phyloP scores from a whole-genome alignment of 805 yeast species.

The Hagleromyces aurorensis region DNA sequence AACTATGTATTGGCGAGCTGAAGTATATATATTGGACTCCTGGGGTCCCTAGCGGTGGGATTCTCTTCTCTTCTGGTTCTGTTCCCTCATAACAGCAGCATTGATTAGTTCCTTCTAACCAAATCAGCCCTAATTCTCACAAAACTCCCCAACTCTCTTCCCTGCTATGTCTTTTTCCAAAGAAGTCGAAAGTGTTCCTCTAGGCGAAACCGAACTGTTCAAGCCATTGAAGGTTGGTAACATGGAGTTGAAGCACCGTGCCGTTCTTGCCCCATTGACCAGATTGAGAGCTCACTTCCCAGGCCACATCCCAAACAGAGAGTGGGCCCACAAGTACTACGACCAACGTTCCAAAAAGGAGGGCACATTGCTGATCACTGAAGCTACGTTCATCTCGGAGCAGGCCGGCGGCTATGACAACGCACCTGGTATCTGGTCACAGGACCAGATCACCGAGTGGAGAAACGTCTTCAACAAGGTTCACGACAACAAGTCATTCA shows the following conservation, averaged over 20 bases:
- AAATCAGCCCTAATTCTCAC: too few relatives aligned
- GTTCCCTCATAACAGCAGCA: too few relatives aligned
- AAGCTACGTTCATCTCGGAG: slow-evolving; percentile 46
- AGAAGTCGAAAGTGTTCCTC: slow-evolving; percentile 23
- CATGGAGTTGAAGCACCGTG: slow-evolving; percentile 31
- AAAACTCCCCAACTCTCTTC: too few relatives aligned
- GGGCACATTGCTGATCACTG: slow-evolving; percentile 55
- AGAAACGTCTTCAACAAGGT: slow-evolving; percentile 39
- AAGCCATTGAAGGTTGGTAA: slow-evolving; percentile 39
- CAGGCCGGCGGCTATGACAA: slow-evolving; percentile 36
- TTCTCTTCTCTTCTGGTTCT: too few relatives aligned
- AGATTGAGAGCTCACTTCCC: slow-evolving; percentile 34
- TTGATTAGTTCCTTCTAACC: too few relatives aligned
- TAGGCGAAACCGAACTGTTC: slow-evolving; percentile 34
- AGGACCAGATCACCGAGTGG: slow-evolving; percentile 44
- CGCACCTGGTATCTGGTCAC: slow-evolving; percentile 46
- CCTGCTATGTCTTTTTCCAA: slow-evolving; percentile 21
- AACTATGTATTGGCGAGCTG: too few relatives aligned
- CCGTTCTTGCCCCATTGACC: slow-evolving; percentile 40
- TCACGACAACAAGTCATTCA: slow-evolving; percentile 42
- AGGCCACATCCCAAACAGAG: slow-evolving; percentile 36
- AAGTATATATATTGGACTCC: too few relatives aligned
- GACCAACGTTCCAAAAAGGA: slow-evolving; percentile 44
- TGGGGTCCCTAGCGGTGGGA: too few relatives aligned
- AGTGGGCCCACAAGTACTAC: slow-evolving; percentile 46